phyloP scores from a whole-genome alignment of 1,284 basidiomycete species.

The Earliella scabrosa region DNA sequence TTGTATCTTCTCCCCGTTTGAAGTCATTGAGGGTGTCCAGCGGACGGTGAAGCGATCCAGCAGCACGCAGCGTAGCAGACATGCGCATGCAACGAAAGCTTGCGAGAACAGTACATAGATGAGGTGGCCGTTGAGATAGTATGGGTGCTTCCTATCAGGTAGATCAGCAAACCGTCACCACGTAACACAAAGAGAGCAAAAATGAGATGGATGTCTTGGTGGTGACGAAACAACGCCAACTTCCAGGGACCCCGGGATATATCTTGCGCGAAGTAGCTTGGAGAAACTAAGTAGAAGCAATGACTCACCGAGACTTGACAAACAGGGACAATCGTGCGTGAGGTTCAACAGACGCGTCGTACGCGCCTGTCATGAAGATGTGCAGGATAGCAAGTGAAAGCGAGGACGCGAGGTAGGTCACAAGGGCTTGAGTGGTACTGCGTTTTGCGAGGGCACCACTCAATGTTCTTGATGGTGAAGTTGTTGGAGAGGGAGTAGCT shows the following conservation, averaged over 20 bases:
- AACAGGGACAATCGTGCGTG: conserved; percentile 56
- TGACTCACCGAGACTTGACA: conserved; percentile 63
- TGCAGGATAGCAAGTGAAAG: conserved; percentile 46
- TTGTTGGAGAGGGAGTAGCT: conserved; percentile 51
- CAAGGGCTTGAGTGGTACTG: conserved; percentile 45
- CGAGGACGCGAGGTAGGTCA: conserved; percentile 50
- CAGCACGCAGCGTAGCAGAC: conserved; percentile 56
- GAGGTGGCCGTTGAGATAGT: conserved; percentile 68
- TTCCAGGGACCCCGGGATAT: too few species aligned
- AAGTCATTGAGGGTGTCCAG: conserved; percentile 40
- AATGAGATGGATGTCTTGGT: too few species aligned
- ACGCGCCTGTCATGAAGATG: conserved; percentile 39
- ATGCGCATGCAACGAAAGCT: conserved; percentile 46
- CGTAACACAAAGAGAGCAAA: too few species aligned
- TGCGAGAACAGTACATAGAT: conserved; percentile 63
- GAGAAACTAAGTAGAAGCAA: background rate
- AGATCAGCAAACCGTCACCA: background rate
- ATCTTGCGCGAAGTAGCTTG: too few species aligned
- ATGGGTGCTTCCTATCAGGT: conserved; percentile 62
- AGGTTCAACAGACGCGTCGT: conserved; percentile 31
- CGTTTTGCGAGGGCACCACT: conserved; percentile 49
- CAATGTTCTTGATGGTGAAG: conserved; percentile 57
- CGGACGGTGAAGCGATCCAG: conserved; percentile 60
- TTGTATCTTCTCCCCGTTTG: conserved; percentile 10
- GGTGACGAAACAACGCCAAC: background rate